Conservation (phyloP, 2,329 filamentous ascomycete genomes). For the Alternaria angustiovoidea region DNA sequence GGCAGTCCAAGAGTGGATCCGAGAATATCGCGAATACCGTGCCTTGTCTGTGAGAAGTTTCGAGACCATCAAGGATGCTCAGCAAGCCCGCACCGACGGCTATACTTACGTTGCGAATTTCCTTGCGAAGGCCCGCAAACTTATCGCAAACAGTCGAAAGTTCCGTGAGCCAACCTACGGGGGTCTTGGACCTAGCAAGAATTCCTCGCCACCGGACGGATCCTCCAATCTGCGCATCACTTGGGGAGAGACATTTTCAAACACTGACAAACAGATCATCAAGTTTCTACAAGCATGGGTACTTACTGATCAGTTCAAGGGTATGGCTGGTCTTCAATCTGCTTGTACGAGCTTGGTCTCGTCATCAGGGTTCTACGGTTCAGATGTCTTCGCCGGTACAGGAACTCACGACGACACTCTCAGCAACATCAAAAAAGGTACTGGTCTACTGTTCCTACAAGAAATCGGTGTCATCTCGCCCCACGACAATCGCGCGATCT, state of each 20-base stretch:
- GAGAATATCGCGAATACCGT: constrained; percentile 61
- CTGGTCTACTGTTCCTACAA: constrained; percentile 73
- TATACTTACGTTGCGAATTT: constrained; percentile 49
- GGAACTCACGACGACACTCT: constrained; percentile 16
- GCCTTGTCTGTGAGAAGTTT: constrained; percentile 33
- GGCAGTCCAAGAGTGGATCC: constrained; percentile 61
- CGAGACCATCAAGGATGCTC: neutral
- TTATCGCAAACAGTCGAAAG: constrained; percentile 52
- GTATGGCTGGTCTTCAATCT: constrained; percentile 63
- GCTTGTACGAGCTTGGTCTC: constrained; percentile 72
- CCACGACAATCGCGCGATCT: constrained; percentile 73
- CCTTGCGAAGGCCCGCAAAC: constrained; percentile 50
- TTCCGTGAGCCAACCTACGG: constrained; percentile 45
- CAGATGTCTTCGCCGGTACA: constrained; percentile 39
- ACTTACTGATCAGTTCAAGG: constrained; percentile 38
- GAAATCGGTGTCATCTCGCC: constrained; percentile 76
- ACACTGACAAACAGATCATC: constrained; percentile 65
- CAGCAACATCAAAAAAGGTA: constrained; percentile 34
- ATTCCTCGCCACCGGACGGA: constrained; percentile 27
- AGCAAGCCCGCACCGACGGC: constrained; percentile 22
- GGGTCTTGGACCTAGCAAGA: constrained; percentile 51
- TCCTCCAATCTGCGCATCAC: constrained; percentile 25
- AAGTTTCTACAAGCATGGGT: constrained; percentile 73
- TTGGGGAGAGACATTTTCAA: constrained; percentile 55
- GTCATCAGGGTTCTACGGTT: constrained; percentile 67